phyloP scores from a whole-genome alignment of 345 rosid genomes.

The Eucalyptus viminalis region DNA sequence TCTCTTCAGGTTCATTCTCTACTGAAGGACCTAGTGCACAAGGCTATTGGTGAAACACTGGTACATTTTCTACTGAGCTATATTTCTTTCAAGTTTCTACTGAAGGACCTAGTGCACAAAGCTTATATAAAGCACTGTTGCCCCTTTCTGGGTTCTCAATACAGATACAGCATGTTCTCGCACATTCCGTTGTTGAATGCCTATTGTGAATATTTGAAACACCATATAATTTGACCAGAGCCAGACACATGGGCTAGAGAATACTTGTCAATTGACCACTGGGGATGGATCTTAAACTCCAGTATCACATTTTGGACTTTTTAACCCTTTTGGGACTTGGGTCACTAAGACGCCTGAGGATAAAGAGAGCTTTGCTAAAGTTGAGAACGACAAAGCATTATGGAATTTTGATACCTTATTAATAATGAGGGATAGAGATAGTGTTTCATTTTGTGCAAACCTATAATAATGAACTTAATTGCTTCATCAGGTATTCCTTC shows the following conservation, averaged over 20 bases:
- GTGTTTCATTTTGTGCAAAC: background rate
- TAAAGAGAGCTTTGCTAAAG: background rate
- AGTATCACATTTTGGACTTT: background rate
- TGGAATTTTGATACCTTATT: background rate
- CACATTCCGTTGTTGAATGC: background rate
- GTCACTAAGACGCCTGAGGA: background rate
- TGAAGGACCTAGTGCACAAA: background rate
- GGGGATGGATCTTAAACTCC: background rate
- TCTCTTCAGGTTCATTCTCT: constrained; percentile 70
- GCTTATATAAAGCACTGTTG: background rate
- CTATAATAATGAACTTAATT: background rate
- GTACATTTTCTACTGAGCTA: constrained; percentile 32
- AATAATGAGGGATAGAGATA: background rate
- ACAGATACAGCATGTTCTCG: background rate
- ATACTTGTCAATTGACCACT: background rate
- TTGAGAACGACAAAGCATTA: background rate
- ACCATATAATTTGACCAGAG: background rate
- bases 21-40: constrained; percentile 94
- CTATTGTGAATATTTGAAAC: background rate
- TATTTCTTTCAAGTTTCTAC: background rate
- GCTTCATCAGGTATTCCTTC: background rate
- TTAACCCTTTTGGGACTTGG: background rate
- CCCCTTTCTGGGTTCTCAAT: background rate
- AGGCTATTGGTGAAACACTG: constrained; percentile 73
- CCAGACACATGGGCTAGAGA: background rate